phyloP scores from a whole-genome alignment of 768 basidiomycete genomes.

The Agrocybe chaxingu region DNA sequence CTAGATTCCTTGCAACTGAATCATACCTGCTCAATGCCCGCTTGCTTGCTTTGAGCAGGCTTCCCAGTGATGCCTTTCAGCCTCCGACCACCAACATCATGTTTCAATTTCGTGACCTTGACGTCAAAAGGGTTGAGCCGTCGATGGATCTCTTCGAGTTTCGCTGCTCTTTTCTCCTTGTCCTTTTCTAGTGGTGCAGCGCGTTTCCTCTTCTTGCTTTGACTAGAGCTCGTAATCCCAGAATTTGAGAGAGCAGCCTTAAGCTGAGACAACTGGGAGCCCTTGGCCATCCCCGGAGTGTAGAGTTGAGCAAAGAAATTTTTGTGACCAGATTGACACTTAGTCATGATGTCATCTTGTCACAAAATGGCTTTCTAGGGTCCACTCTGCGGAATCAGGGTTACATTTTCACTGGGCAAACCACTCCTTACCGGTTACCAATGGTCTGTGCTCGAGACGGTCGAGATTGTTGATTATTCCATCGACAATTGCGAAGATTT shows the following conservation, averaged over 20 bases:
- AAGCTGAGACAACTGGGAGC: conserved; percentile 89
- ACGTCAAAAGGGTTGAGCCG: conserved; percentile 93
- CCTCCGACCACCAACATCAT: conserved; percentile 87
- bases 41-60: conserved; percentile 87
- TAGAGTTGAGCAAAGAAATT: conserved; percentile 15
- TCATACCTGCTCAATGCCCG: conserved; percentile 83
- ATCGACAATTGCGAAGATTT: too few relatives aligned
- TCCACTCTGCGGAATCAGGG: too few relatives aligned
- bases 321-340: conserved; percentile 18
- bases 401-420: too few relatives aligned
- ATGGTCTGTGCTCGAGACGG: too few relatives aligned
- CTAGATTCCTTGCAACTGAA: not conserved
- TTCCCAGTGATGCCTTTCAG: conserved; percentile 79
- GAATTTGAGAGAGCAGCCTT: conserved; percentile 80
- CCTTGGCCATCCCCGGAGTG: conserved; percentile 57
- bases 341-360: too few relatives aligned
- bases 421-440: too few relatives aligned
- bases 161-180: conserved; percentile 77
- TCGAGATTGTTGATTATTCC: too few relatives aligned
- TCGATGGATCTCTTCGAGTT: conserved; percentile 79
- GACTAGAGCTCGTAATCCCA: conserved; percentile 63
- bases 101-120: conserved; percentile 88
- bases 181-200: conserved; percentile 62
- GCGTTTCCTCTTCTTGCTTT: conserved; percentile 69
- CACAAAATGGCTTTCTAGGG: too few relatives aligned